Base-by-base conservation (phyloP, 1,139 yeast species). In the Yamadazyma atmosphaerica region DNA sequence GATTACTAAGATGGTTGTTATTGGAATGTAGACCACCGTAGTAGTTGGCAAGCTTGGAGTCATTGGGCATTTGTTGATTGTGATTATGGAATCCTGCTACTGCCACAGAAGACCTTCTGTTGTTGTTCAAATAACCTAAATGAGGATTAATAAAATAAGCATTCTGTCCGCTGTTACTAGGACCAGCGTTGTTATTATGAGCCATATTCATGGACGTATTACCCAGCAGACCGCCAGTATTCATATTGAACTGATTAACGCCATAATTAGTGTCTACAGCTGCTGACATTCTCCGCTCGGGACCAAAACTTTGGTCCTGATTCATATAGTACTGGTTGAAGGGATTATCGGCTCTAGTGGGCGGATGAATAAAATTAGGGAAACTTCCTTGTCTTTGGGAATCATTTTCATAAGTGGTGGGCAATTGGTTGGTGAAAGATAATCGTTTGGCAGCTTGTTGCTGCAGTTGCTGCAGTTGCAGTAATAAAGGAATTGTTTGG, bases 371-470 rank as follows among this genome's bases (percentile, higher is more conserved):
- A 40, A 56, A 62, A 11, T 69, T 71, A 1, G 65, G 62, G 1
- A 50, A 54, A 12, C 49, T 31, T 4, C 15, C 46, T 18, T 32
- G 37, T 3, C 34, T 13, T 12, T 38, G 39, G 16, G 25, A 30
- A 16, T 61, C 69, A 39, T 67, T 54, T 52, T 77, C 82, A 50
- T 73, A 77, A 1, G 83, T 77, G 3, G 75, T 69, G 21, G 81
- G 80, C 14, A 77, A 58, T 42, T 69, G 74, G 48, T 68, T 70
- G 12, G 75, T 68, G 44, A 68, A 71, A 40, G 61, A 65, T 57
- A 50, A 68, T 49, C 69, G 66, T 42, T 71, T 44, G 50, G 59
- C 59, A 9, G 22, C 22, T 19, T 6, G 8, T 40, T 58, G 68
- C 36, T 59, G 58, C 27, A 38, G 55, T 38, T 52, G 57, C 36